Conservation (phyloP, 1,284 basidiomycete species). For the Cystobasidiaceae sp. region DNA sequence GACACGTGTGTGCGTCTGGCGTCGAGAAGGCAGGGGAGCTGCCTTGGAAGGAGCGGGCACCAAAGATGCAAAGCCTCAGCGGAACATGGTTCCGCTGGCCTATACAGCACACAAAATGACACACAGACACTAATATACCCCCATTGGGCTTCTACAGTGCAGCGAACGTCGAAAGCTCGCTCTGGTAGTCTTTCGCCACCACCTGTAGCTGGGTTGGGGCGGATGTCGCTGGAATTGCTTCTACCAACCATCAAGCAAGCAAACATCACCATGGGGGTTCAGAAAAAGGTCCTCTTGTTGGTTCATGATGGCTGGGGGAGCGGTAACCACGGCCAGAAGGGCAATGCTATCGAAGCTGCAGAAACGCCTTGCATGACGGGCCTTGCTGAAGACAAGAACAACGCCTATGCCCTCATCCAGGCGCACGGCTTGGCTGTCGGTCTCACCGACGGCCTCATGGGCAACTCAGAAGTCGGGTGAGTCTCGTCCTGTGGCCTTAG, state of each 20-base stretch:
- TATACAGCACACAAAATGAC: too few relatives aligned
- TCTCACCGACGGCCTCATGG: constrained; percentile 84
- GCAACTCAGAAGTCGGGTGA: constrained; percentile 89
- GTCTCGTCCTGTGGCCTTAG: constrained; percentile 23
- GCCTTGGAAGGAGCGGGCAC: too few relatives aligned
- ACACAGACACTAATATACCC: too few relatives aligned
- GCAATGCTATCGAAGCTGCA: constrained; percentile 77
- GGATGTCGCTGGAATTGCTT: background rate
- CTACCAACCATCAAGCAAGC: too few relatives aligned
- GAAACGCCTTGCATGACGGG: constrained; percentile 80
- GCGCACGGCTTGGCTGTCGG: constrained; percentile 84
- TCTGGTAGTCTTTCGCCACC: background rate
- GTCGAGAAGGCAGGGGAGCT: too few relatives aligned
- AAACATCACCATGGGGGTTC: background rate
- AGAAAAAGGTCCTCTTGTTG: constrained; percentile 48
- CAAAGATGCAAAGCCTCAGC: too few relatives aligned
- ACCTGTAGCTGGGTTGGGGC: background rate
- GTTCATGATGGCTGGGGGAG: constrained; percentile 93
- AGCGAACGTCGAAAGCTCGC: too few relatives aligned
- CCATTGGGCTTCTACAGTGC: too few relatives aligned
- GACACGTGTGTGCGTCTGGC: too few relatives aligned
- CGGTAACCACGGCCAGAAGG: constrained; percentile 61
- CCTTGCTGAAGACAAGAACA: constrained; percentile 67
- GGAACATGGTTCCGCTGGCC: too few relatives aligned
- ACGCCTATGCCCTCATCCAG: constrained; percentile 58